Base-by-base conservation (phyloP, 352 stramenopile genomes). In the Blastocystis sp. region DNA sequence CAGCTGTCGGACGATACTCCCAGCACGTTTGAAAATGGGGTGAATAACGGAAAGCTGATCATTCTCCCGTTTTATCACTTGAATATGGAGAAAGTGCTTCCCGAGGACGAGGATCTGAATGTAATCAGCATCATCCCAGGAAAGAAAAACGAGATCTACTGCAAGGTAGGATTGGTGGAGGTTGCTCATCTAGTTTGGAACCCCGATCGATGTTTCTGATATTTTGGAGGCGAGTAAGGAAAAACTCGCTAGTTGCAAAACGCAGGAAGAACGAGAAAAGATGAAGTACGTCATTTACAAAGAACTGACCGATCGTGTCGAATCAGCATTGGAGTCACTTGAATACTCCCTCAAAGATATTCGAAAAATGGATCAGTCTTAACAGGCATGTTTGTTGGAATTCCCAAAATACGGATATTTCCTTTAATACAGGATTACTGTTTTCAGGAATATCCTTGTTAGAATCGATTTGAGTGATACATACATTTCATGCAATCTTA, bases 271-370 rank as follows among this genome's bases (percentile, higher is more conserved):
- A 45, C 53, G 43, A 41, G 70, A 81, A 5, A 20, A 64, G 70
- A 81, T 81, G 70, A 81, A 65, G 70, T 81, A 62, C 26, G 70
- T 81, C 13, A 81, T 81, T 64, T 81, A 81, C 43, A 65, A 81
- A 47, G 70, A 81, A 53, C 50, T 81, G n/a, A 81, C 70, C 7
- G 43, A 65, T 43, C 70, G 70, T 3, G 70, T 81, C 13, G 70
- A 81, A 41, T 24, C 50, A 26, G 26, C 70, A 16, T 65, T 81
- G 45, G 70, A 62, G 50, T 81, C 70, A 9, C 54, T 81, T n/a
- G 70, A 81, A 26, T 81, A 81, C n/a, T 41, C 53, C 20, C 45
- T 81, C 16, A 81, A 81, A 24, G 70, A 34, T 9, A n/a, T 81
- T n/a, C 39, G 70, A 41, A 34, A 63, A 43, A 65, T 37, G 70